Conservation (phyloP, 305 asterid species). For the Fraxinus floribunda region DNA sequence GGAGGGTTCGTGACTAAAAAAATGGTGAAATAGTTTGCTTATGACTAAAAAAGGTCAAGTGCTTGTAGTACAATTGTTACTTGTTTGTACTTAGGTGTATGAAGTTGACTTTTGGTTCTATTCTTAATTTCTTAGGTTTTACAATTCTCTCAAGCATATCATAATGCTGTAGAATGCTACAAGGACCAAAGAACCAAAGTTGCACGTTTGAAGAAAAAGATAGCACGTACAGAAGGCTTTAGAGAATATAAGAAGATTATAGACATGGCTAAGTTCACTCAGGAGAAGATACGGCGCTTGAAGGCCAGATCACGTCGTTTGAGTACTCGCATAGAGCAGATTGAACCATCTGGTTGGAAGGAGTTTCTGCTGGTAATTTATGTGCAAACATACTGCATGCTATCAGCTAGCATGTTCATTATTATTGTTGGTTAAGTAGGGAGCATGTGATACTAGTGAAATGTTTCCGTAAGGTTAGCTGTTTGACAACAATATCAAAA, state of each 20-base stretch:
- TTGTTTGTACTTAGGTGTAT: conserved; percentile 4
- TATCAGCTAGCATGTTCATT: not conserved
- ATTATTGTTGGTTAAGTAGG: not conserved
- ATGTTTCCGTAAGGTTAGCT: not conserved
- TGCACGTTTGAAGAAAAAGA: conserved; percentile 81
- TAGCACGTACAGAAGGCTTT: conserved; percentile 86
- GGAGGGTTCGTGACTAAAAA: not conserved
- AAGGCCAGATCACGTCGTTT: conserved; percentile 82
- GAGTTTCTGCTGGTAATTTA: conserved; percentile 86
- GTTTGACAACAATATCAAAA: not conserved
- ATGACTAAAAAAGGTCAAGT: not conserved
- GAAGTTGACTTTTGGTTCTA: conserved; percentile 24
- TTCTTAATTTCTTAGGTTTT: conserved; percentile 45
- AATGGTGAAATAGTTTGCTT: conserved; percentile 15
- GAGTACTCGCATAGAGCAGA: conserved; percentile 77
- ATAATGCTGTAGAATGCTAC: conserved; percentile 72
- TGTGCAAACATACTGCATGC: not conserved
- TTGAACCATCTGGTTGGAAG: conserved; percentile 99
- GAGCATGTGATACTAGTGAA: not conserved
- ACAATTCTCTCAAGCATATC: conserved; percentile 70
- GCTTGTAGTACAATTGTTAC: not conserved
- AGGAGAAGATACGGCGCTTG: conserved; percentile 86
- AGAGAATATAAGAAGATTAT: conserved; percentile 84
- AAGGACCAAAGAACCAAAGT: conserved; percentile 91
- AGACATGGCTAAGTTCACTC: conserved; percentile 74